phyloP scores from a whole-genome alignment of 495 filamentous ascomycete genomes.

The Tetracladium setigerum region DNA sequence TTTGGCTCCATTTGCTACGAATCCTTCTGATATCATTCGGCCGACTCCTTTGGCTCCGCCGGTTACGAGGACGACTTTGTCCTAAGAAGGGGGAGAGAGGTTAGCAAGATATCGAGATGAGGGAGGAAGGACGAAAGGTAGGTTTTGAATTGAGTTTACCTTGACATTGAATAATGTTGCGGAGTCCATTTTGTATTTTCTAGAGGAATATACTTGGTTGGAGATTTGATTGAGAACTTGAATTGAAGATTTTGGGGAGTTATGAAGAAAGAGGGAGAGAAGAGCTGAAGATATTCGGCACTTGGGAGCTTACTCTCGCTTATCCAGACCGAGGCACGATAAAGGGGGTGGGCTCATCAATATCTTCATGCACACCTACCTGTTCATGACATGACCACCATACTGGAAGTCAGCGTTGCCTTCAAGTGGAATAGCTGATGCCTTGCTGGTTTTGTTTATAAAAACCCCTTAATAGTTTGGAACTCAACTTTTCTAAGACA shows the following conservation, averaged over 20 bases:
- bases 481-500: no score
- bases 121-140: neutral
- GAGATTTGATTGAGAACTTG: no score
- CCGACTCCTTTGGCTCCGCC: slow-evolving; percentile 57
- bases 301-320: neutral
- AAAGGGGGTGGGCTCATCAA: neutral
- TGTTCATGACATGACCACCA: no score
- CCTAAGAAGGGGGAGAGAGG: slow-evolving; percentile 6
- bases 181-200: slow-evolving; percentile 14
- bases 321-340: slow-evolving; percentile 9
- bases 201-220: neutral
- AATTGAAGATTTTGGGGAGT: neutral
- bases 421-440: no score
- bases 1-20: slow-evolving; percentile 70
- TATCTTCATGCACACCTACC: no score
- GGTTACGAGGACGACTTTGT: slow-evolving; percentile 35
- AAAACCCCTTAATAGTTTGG: neutral
- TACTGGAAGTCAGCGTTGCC: no score
- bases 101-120: neutral
- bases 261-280: neutral
- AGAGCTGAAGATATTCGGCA: neutral
- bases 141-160: slow-evolving; percentile 4
- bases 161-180: slow-evolving; percentile 21
- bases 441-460: slow-evolving; percentile 1
- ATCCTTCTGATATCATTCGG: slow-evolving; percentile 74